Conservation (phyloP, 106 monocot species). For the Narthecium ossifragum region DNA sequence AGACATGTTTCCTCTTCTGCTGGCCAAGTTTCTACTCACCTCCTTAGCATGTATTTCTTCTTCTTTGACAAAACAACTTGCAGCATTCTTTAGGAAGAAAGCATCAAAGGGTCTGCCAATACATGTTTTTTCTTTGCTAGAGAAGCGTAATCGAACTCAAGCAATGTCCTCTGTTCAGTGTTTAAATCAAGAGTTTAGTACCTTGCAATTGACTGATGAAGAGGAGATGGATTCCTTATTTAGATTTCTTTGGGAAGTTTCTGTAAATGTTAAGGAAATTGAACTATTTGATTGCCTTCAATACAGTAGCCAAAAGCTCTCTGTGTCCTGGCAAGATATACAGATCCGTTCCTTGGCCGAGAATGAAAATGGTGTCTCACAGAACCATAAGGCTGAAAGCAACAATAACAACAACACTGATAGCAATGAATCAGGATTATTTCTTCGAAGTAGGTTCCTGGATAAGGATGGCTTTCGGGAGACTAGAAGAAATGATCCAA, state of each 20-base stretch:
- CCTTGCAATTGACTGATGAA: conserved; percentile 19
- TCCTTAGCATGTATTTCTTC: conserved; percentile 47
- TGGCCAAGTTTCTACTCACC: conserved; percentile 26
- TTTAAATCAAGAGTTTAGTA: conserved; percentile 18
- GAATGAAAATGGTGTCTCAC: conserved; percentile 7
- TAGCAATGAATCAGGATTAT: conserved; percentile 8
- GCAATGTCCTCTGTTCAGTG: conserved; percentile 9
- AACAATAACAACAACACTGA: background rate
- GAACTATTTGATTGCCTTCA: conserved; percentile 45
- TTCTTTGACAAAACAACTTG: conserved; percentile 49
- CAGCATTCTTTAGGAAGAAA: conserved; percentile 45
- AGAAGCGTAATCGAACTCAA: conserved; percentile 22
- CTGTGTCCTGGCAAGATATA: conserved; percentile 52
- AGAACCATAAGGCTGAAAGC: conserved; percentile 11
- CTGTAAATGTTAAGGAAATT: conserved; percentile 38
- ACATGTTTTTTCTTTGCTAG: conserved; percentile 38
- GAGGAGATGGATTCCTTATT: conserved; percentile 25
- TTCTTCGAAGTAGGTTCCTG: background rate
- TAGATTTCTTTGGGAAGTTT: conserved; percentile 47
- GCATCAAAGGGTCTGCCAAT: conserved; percentile 27
- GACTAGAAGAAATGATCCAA: conserved; percentile 28
- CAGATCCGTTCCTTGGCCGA: conserved; percentile 13
- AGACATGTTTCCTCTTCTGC: conserved; percentile 8
- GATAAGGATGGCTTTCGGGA: conserved; percentile 19
- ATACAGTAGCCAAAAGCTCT: conserved; percentile 16